Conservation (phyloP, 2,329 filamentous ascomycete species). For the Pseudogymnoascus sp. region DNA sequence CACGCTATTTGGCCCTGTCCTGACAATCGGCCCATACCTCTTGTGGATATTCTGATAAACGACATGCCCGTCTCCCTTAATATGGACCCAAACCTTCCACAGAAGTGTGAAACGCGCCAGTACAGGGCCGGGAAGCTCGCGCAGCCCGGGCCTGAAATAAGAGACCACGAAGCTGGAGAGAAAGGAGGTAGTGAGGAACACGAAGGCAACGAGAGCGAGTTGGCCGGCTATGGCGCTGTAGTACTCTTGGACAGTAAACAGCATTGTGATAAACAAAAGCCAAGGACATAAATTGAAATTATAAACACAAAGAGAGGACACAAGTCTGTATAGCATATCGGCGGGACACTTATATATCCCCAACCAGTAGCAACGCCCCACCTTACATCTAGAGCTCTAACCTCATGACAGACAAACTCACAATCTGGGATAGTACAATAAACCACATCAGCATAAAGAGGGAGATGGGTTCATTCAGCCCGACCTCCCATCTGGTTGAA, state of each 20-base stretch:
- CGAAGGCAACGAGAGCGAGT: neutral
- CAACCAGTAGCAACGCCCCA: neutral
- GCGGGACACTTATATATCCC: neutral
- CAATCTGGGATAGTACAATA: neutral
- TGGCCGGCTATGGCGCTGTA: neutral
- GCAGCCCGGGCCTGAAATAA: neutral
- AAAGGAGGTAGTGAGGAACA: neutral
- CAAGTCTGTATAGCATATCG: neutral
- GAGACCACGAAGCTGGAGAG: neutral
- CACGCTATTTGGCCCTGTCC: slow-evolving; percentile 21
- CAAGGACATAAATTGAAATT: neutral
- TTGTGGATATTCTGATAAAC: slow-evolving; percentile 13
- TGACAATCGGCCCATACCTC: slow-evolving; percentile 18
- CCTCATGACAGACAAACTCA: neutral
- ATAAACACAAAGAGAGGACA: neutral
- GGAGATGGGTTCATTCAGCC: neutral
- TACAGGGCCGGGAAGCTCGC: slow-evolving; percentile 20
- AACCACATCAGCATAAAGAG: neutral
- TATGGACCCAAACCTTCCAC: slow-evolving; percentile 14
- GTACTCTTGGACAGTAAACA: neutral
- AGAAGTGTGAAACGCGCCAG: slow-evolving; percentile 18
- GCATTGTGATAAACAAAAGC: neutral
- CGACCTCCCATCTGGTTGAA: neutral
- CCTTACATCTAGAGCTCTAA: neutral
- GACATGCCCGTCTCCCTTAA: slow-evolving; percentile 10